Conservation (phyloP, 1,284 basidiomycete species). For the Papiliotrema laurentii region DNA sequence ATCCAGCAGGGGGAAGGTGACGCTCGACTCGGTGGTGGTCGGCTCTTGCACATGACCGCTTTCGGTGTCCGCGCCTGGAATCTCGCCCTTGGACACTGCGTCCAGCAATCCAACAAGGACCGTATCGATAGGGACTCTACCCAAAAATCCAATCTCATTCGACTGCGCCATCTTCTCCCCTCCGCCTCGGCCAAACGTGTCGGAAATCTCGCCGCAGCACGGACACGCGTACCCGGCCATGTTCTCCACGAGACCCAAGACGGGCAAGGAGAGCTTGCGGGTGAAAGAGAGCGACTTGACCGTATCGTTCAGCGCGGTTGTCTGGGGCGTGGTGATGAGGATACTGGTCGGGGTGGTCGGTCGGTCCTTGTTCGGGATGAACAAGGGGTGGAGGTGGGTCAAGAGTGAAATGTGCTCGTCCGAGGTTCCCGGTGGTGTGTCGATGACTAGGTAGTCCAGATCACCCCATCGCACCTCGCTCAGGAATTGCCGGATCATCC, state of each 20-base stretch:
- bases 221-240: conserved; percentile 99
- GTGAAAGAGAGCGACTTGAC: conserved; percentile 96
- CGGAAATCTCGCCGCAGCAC: conserved; percentile 86
- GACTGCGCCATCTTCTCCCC: conserved; percentile 78
- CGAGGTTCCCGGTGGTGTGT: conserved; percentile 98
- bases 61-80: conserved; percentile 28
- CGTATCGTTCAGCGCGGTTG: conserved; percentile 89
- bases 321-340: conserved; percentile 96
- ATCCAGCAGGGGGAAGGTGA: conserved; percentile 42
- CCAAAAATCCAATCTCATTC: conserved; percentile 74
- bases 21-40: neutral
- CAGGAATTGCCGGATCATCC: conserved; percentile 98
- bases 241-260: conserved; percentile 95
- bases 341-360: conserved; percentile 62
- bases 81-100: conserved; percentile 53
- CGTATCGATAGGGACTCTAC: conserved; percentile 88
- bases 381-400: conserved; percentile 85
- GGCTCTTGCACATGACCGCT: no score
- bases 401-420: conserved; percentile 96
- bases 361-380: conserved; percentile 53
- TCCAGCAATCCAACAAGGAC: conserved; percentile 85
- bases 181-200: conserved; percentile 92
- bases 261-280: conserved; percentile 73
- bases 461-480: conserved; percentile 95
- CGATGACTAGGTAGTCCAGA: conserved; percentile 91